Evolutionary conservation across 352 stramenopile species (phyloP).

Genomic region (Phytopythium boreale): DNA sequence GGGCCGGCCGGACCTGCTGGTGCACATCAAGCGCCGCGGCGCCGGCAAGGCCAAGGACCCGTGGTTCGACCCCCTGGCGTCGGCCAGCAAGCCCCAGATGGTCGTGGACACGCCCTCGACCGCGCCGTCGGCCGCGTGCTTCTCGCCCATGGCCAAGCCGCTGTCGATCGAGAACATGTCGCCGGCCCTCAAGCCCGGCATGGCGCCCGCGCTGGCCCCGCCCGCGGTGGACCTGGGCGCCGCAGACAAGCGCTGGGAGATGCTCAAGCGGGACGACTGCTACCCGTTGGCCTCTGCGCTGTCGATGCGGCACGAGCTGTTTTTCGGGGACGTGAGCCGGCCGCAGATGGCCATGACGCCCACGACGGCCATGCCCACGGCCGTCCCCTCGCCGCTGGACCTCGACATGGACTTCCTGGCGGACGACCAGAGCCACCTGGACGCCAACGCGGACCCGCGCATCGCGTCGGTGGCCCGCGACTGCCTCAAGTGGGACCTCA

Average conservation of each 20-base stretch:
- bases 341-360: conserved; percentile 21
- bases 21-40: conserved; percentile 82
- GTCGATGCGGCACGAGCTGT: conserved; percentile 47
- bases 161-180: conserved; percentile 84
- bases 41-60: conserved; percentile 84
- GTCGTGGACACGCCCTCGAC: conserved; percentile 21
- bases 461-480: conserved; percentile 62
- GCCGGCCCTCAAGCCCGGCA: conserved; percentile 69
- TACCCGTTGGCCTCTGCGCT: conserved; percentile 35
- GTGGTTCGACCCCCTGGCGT: conserved; percentile 74
- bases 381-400: conserved; percentile 35
- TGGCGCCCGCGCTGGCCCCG: conserved; percentile 35
- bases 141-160: conserved; percentile 79
- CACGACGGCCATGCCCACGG: conserved; percentile 10
- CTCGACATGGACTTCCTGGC: conserved; percentile 82
- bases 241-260: conserved; percentile 38
- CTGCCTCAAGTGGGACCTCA: conserved; percentile 61
- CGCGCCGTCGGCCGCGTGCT: conserved; percentile 45
- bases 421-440: conserved; percentile 48
- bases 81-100: conserved; percentile 6
- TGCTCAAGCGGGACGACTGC: conserved; percentile 37
- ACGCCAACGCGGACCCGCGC: conserved; percentile 40
- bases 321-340: conserved; percentile 25
- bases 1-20: conserved; percentile 69
- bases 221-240: conserved; percentile 60